A percentile compares a stretch with the other conserved stretches of the same genome.
phyloP scores from a whole-genome alignment of 2,329 filamentous ascomycete species.

The Xenoacremonium recifei region DNA sequence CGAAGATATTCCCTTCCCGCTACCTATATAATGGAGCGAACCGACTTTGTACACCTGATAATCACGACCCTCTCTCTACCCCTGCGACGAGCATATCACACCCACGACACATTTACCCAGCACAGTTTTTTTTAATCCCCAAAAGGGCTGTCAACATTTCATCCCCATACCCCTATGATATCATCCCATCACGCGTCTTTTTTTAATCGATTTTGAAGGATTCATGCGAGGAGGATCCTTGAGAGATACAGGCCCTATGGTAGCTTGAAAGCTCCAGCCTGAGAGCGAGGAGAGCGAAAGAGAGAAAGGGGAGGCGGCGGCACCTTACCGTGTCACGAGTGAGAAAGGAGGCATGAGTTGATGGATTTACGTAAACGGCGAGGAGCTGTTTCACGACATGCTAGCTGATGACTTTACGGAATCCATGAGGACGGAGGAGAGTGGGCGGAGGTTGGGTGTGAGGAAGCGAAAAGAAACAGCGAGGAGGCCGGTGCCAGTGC shows the following conservation, averaged over 20 bases:
- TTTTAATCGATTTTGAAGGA: conserved; percentile 38
- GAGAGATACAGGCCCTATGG: conserved; percentile 49
- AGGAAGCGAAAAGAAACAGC: conserved; percentile 16
- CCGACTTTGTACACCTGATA: background rate
- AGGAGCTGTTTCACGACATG: conserved; percentile 22
- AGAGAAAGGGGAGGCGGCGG: conserved; percentile 18
- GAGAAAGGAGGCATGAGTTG: conserved; percentile 17
- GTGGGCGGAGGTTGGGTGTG: conserved; percentile 17
- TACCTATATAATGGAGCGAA: background rate
- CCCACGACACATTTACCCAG: conserved; percentile 9
- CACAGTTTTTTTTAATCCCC: conserved; percentile 23
- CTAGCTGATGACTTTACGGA: conserved; percentile 22
- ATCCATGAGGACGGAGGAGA: conserved; percentile 17
- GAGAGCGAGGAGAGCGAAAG: conserved; percentile 28
- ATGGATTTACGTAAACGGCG: conserved; percentile 19
- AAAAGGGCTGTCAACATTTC: conserved; percentile 25
- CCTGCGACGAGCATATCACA: background rate
- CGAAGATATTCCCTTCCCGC: too few species aligned
- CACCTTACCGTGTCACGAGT: conserved; percentile 17
- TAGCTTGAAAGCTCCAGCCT: conserved; percentile 67
- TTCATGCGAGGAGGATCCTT: conserved; percentile 29
- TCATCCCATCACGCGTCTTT: conserved; percentile 31
- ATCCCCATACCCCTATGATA: conserved; percentile 27
- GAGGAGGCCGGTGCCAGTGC: conserved; percentile 28
- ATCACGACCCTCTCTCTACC: background rate